Evolutionary conservation across 1,139 yeast genomes (phyloP), one percentile per base, ranked within the genome.

Genomic region (Scheffersomyces cryptocercus): DNA sequence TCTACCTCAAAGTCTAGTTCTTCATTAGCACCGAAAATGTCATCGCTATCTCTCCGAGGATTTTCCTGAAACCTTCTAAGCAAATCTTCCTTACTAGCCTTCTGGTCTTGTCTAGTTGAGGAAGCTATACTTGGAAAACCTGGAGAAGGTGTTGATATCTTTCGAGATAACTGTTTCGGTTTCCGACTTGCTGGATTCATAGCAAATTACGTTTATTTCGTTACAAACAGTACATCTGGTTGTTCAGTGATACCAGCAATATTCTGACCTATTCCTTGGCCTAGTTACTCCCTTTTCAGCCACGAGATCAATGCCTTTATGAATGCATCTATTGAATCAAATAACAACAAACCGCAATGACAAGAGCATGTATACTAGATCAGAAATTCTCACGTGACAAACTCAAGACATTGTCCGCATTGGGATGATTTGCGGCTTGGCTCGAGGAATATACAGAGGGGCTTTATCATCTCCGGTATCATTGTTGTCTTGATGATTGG

Each of bases 401-500:
- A n/a, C 26, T 34, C 31, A 34, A 28, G 28, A 10, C 15, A 38
- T 26, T 11, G 36, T 38, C 29, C 34, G 40, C 51, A 51, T 40
- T 5, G 49, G 32, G 11, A 36, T 37, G 1, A 35, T 7, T 26
- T 46, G 54, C 2, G 67, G 68, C 28, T 46, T 49, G 1, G 40
- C 55, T 40, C 60, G 37, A 9, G 51, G 45, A n/a, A 64, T 47
- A 26, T 37, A 34, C 2, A 37, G 13, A 2, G 68, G 68, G 3
- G 68, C 68, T 28, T 64, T 60, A 6, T 8, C 13, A 0, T 65
- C 64, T 0, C 87, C 88, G 0, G 88, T 83, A 54, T 83, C 88
- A 54, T 83, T 82, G 48, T 82, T 80, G 38, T 73, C 67, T 54
- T 82, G 87, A 31, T 61, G 54, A 29, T 64, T 70, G 0, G 88